Evolutionary conservation across 1,284 basidiomycete genomes (phyloP).

Genomic region (Mycosarcoma mackinlayi): DNA sequence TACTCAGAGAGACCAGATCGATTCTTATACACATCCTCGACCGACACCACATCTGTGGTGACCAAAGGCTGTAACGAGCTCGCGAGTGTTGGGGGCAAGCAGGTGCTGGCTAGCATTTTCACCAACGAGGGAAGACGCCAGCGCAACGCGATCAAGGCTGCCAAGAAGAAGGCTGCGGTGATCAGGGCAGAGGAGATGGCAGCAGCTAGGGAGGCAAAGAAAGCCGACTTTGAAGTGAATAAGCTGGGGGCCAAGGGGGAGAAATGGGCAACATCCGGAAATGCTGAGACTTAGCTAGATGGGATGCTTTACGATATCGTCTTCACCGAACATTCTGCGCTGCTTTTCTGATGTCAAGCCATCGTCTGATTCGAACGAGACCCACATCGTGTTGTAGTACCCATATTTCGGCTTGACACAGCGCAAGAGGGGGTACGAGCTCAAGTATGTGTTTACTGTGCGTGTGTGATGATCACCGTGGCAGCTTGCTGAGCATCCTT

Average conservation of each 20-base stretch:
- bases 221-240: conserved; percentile 16
- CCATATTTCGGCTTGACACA: too few relatives aligned
- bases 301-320: too few relatives aligned
- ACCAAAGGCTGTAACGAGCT: conserved; percentile 5
- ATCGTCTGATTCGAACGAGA: too few relatives aligned
- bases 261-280: conserved; percentile 14
- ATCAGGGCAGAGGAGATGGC: conserved; percentile 25
- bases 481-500: too few relatives aligned
- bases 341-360: too few relatives aligned
- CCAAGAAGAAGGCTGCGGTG: conserved; percentile 44
- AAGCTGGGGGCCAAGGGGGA: conserved; percentile 19
- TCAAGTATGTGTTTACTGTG: neutral
- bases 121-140: conserved; percentile 36
- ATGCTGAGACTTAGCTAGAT: too few relatives aligned
- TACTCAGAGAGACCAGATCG: conserved; percentile 55
- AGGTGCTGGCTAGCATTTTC: conserved; percentile 36
- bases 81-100: conserved; percentile 31
- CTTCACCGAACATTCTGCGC: too few relatives aligned
- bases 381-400: too few relatives aligned
- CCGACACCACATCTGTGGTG: neutral
- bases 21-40: conserved; percentile 25
- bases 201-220: conserved; percentile 14
- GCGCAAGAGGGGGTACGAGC: too few relatives aligned
- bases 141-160: conserved; percentile 51
- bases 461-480: too few relatives aligned